Conservation (phyloP, 139 green algal genomes). For the Ostreobium quekettii region DNA sequence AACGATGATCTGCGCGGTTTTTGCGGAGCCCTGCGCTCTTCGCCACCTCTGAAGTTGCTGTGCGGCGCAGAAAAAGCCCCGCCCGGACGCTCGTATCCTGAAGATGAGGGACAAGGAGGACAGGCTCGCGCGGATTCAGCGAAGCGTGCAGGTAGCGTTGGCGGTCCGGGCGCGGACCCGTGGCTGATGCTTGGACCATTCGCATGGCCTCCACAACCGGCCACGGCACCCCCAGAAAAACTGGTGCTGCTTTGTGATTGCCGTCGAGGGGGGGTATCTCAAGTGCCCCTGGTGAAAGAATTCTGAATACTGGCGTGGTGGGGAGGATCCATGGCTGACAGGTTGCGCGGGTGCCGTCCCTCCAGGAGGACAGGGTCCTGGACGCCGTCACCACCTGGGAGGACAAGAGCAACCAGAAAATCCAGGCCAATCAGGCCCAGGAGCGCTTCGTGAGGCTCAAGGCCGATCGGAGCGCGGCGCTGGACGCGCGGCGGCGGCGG, state of each 20-base stretch:
- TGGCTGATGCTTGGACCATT: neutral
- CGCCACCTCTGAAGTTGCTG: too few species aligned
- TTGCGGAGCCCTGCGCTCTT: too few species aligned
- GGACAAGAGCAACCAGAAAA: conserved; percentile 22
- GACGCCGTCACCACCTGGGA: conserved; percentile 22
- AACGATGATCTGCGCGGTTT: too few species aligned
- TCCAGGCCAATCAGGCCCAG: conserved; percentile 23
- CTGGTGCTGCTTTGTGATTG: neutral
- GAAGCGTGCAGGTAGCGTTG: conserved; percentile 20
- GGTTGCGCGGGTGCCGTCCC: neutral
- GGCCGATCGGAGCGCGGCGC: conserved; percentile 17
- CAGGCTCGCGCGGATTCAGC: conserved; percentile 27
- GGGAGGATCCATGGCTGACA: neutral
- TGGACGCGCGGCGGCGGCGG: conserved; percentile 29
- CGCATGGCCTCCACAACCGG: neutral
- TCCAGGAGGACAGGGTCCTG: conserved; percentile 21
- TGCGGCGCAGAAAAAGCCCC: conserved; percentile 18
- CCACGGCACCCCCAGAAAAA: neutral
- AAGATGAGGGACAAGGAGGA: conserved; percentile 44
- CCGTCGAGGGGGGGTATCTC: neutral
- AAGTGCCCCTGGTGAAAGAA: neutral
- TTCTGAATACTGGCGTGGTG: neutral
- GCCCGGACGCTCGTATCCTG: conserved; percentile 30
- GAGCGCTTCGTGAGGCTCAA: conserved; percentile 33
- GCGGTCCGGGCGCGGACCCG: neutral